Evolutionary conservation across 495 filamentous ascomycete genomes (phyloP).

Genomic region (Penicillium waksmanii): DNA sequence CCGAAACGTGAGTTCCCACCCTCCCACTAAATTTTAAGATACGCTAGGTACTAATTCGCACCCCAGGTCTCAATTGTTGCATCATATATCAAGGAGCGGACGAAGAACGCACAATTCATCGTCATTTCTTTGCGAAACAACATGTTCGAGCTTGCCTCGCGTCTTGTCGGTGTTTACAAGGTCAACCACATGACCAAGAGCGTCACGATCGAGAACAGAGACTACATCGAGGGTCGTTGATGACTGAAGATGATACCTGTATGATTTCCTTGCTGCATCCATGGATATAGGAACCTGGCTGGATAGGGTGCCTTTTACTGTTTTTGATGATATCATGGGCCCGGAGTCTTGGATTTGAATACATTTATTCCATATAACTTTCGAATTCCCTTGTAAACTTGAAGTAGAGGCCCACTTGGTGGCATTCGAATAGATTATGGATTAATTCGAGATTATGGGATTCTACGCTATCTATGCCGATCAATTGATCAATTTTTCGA

Average conservation of each 20-base stretch:
- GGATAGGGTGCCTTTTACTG: constrained; percentile 24
- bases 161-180: constrained; percentile 96
- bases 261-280: constrained; percentile 25
- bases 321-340: constrained; percentile 38
- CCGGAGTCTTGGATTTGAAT: constrained; percentile 29
- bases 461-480: no score
- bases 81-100: constrained; percentile 97
- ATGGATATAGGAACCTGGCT: constrained; percentile 27
- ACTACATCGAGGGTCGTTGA: constrained; percentile 67
- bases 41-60: constrained; percentile 12
- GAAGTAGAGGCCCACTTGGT: not conserved
- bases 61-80: constrained; percentile 95
- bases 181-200: constrained; percentile 99
- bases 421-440: no score
- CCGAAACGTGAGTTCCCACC: constrained; percentile 73
- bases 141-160: constrained; percentile 97
- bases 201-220: constrained; percentile 90
- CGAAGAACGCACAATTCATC: constrained; percentile 98
- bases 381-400: not conserved
- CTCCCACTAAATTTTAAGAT: constrained; percentile 1
- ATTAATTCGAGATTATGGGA: no score
- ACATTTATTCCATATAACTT: constrained; percentile 14
- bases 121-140: constrained; percentile 98
- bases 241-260: constrained; percentile 21
- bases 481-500: no score